Base-by-base conservation (phyloP, 345 rosid genomes). In the Excoecaria agallocha region DNA sequence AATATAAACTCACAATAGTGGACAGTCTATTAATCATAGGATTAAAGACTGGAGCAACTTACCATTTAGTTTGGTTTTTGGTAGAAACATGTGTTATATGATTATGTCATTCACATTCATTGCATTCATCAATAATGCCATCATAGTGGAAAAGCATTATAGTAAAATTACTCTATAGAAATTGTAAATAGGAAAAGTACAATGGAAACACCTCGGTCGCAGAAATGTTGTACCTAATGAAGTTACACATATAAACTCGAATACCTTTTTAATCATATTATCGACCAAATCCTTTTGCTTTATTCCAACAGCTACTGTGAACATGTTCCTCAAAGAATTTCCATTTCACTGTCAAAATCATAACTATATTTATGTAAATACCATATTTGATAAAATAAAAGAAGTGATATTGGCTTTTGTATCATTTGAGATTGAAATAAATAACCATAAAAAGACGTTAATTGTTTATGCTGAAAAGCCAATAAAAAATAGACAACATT, bases 121-220 rank as follows among this genome's bases (percentile, higher is more conserved):
- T 91, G 97, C 98, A 94, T 2, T 83, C 90, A 43, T 94, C 93
- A n/a, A 88, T 87, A 20, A 76, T 41, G 65, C 95, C 97, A 73
- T 94, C 98, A 25, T 94, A 94, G 78, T 94, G 98, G 85, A 94
- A 94, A 77, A 94, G 91, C 92, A 94, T 91, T 48, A 92, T 82
- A 1, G 70, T 84, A 25, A 92, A 92, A 59, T 86, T 84, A 74
- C 84, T 82, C 51, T 84, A 70, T 56, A 82, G 79, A 79, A 94
- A 94, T 97, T 94, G 91, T 78, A 86, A 56, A 64, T 48, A 15
- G 22, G 64, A 65, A 24, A 22, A 46, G 37, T 35, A 20, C 50
- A n/a, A 68, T 20, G 37, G 52, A 16, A 71, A 64, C 51, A 73
- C n/a, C 54, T 30, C 25, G 52, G 38, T 57, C 50, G 46, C 39